phyloP scores from a whole-genome alignment of 139 green algal species.

The Axilococcus clingmanii region DNA sequence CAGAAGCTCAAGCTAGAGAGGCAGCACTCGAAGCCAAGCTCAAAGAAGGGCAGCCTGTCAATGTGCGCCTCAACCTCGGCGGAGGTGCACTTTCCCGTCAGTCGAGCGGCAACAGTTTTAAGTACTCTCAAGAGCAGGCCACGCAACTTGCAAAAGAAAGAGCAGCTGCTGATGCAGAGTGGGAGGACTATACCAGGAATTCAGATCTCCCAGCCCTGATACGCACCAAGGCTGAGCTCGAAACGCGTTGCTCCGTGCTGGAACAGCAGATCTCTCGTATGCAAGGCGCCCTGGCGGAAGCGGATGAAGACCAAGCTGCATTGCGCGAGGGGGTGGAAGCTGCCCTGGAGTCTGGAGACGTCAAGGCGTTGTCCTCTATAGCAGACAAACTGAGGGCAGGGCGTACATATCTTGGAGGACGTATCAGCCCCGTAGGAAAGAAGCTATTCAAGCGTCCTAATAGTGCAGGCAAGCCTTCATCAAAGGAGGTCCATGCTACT shows the following conservation, averaged over 20 bases:
- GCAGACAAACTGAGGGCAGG: neutral
- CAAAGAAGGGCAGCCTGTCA: too few species aligned
- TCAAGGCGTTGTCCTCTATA: neutral
- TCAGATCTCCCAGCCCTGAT: conserved; percentile 19
- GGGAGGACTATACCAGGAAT: conserved; percentile 12
- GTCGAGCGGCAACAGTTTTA: too few species aligned
- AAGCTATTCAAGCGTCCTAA: too few species aligned
- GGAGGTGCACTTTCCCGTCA: too few species aligned
- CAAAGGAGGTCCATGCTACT: too few species aligned
- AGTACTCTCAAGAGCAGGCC: too few species aligned
- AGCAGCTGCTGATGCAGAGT: conserved; percentile 10
- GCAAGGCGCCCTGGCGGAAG: neutral
- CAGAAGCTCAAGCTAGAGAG: too few species aligned
- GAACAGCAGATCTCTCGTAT: conserved; percentile 37
- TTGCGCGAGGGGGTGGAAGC: neutral
- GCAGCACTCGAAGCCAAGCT: too few species aligned
- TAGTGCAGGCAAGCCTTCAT: too few species aligned
- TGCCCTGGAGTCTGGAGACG: neutral
- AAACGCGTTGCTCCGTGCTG: conserved; percentile 30
- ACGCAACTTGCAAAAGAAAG: conserved; percentile 7
- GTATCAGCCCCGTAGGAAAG: too few species aligned
- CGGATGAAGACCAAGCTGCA: conserved; percentile 6
- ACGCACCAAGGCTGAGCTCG: conserved; percentile 30
- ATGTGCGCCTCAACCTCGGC: too few species aligned
- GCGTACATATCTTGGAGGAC: too few species aligned